Evolutionary conservation across 345 rosid genomes (phyloP).

Genomic region (Aquilaria malaccensis): DNA sequence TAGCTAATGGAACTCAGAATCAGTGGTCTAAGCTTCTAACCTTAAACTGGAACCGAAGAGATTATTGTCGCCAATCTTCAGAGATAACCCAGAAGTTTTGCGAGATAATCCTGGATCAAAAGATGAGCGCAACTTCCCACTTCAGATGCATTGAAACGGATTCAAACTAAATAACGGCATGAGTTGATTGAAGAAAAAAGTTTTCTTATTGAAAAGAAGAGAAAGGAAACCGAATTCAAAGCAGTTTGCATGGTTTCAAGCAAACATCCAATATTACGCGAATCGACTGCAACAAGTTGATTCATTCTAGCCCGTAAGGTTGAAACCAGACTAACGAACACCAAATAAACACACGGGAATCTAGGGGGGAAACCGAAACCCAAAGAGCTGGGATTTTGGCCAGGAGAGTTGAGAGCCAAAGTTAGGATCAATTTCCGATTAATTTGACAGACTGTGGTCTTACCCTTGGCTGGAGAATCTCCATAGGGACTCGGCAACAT

Average conservation of each 20-base stretch:
- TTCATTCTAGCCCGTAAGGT: neutral
- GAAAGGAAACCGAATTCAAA: no score
- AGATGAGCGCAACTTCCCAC: neutral
- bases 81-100: slow-evolving; percentile 1
- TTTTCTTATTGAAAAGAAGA: no score
- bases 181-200: neutral
- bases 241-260: no score
- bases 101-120: slow-evolving; percentile 5
- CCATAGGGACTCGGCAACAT: slow-evolving; percentile 6
- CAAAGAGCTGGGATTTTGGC: no score
- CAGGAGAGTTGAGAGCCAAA: no score
- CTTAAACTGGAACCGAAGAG: slow-evolving; percentile 6
- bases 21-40: neutral
- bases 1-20: neutral
- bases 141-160: neutral
- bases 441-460: neutral
- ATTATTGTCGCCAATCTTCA: neutral
- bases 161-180: neutral
- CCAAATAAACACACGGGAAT: neutral
- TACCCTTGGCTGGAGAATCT: slow-evolving; percentile 9
- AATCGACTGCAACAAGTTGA: neutral
- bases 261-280: neutral
- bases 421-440: neutral
- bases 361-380: no score
- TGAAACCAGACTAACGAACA: neutral